These are phyloP conservation scores for Parastagonospora avenae DNA, from an alignment of 2,329 filamentous ascomycete genomes.

Conservation along the genomic window DNA sequence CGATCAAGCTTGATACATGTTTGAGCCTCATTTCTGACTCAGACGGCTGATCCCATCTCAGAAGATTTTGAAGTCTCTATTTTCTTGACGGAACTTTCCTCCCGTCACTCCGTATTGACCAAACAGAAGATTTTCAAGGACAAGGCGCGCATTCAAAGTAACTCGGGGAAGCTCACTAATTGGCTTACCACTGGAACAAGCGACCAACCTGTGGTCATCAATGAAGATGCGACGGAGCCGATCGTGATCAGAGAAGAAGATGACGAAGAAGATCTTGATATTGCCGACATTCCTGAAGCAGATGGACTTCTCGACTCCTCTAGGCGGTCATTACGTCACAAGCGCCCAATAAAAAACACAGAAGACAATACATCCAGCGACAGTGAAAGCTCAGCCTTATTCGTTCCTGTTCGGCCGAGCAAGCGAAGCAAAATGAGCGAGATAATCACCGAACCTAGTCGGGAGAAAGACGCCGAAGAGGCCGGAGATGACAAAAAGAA, in stretches of 20 bases:
- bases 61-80: constrained; percentile 96
- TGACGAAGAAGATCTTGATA: constrained; percentile 56
- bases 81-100: constrained; percentile 85
- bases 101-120: constrained; percentile 82
- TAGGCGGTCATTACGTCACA: constrained; percentile 19
- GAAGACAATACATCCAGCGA: constrained; percentile 22
- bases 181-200: constrained; percentile 50
- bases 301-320: constrained; percentile 12
- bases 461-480: constrained; percentile 27
- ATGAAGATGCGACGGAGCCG: constrained; percentile 52
- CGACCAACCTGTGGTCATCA: constrained; percentile 50
- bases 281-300: constrained; percentile 64
- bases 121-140: constrained; percentile 76
- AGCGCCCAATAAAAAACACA: constrained; percentile 14
- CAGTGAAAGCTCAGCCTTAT: constrained; percentile 43
- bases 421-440: constrained; percentile 28
- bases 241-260: constrained; percentile 61
- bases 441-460: constrained; percentile 11
- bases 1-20: no score
- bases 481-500: constrained; percentile 89
- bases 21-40: constrained; percentile 10
- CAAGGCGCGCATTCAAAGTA: constrained; percentile 52
- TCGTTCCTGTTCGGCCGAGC: constrained; percentile 17
- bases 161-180: constrained; percentile 53
- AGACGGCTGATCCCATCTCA: constrained; percentile 46